These are phyloP conservation scores for Phaeotremella fagi DNA, from an alignment of 768 basidiomycete species.

Conservation along the genomic window DNA sequence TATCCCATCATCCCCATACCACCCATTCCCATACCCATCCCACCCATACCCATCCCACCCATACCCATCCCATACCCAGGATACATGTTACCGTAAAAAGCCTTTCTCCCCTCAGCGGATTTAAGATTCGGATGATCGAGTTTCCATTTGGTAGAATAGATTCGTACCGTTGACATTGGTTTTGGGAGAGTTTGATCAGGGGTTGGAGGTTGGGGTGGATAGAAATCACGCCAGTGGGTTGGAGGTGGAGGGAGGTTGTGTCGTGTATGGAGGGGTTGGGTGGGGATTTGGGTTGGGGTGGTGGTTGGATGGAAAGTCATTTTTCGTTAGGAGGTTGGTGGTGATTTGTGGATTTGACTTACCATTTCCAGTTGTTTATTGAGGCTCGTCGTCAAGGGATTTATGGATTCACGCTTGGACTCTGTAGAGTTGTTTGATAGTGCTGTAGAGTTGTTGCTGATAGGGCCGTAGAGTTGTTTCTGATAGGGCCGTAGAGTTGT, in stretches of 20 bases:
- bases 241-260: neutral
- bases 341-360: too few relatives aligned
- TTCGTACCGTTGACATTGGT: constrained; percentile 12
- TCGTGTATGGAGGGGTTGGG: neutral
- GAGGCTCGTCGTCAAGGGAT: too few relatives aligned
- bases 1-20: constrained; percentile 16
- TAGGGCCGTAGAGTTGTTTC: too few relatives aligned
- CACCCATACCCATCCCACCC: neutral
- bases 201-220: constrained; percentile 8
- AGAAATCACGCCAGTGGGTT: constrained; percentile 25
- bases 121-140: constrained; percentile 28
- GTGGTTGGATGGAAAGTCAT: neutral
- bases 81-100: constrained; percentile 24
- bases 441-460: too few relatives aligned
- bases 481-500: too few relatives aligned
- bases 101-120: constrained; percentile 18
- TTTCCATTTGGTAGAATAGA: constrained; percentile 39
- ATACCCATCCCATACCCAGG: constrained; percentile 17
- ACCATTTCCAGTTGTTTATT: too few relatives aligned
- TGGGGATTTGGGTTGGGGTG: neutral
- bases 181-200: constrained; percentile 13
- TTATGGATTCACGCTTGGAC: too few relatives aligned
- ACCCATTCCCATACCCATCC: neutral
- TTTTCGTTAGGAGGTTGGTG: too few relatives aligned
- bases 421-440: too few relatives aligned